Conservation (phyloP, 257 asterid species). For the Nemophila menziesii region DNA sequence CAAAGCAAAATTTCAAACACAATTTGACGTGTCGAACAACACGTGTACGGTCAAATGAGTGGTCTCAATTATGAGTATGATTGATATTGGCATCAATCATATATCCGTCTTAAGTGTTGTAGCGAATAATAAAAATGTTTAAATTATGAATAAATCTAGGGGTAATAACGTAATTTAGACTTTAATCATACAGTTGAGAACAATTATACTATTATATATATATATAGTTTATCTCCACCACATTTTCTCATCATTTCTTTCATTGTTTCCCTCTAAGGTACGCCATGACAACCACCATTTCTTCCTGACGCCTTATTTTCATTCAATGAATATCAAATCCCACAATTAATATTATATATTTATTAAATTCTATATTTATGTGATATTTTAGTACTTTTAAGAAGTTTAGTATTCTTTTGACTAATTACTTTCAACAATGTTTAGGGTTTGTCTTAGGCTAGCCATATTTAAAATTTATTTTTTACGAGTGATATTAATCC, state of each 20-base stretch:
- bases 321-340: not conserved
- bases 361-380: not conserved
- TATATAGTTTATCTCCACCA: not conserved
- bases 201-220: no score
- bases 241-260: slow-evolving; percentile 2
- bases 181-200: slow-evolving; percentile 8
- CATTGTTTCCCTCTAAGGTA: not conserved
- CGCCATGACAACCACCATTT: not conserved
- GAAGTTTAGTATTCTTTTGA: no score
- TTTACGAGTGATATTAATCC: no score
- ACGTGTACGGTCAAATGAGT: slow-evolving; percentile 7
- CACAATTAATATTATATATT: not conserved
- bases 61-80: slow-evolving; percentile 3
- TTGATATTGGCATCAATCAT: slow-evolving; percentile 10
- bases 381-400: not conserved
- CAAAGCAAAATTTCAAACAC: not conserved
- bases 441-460: not conserved
- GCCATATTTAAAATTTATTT: not conserved
- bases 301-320: not conserved
- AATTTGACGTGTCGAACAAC: not conserved
- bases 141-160: slow-evolving; percentile 10
- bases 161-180: slow-evolving; percentile 23
- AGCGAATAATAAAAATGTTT: no score
- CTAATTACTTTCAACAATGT: not conserved
- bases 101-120: slow-evolving; percentile 5